Evolutionary conservation across 192 early-diverging fungal species (phyloP).

Genomic region (Tieghemiomyces parasiticus): DNA sequence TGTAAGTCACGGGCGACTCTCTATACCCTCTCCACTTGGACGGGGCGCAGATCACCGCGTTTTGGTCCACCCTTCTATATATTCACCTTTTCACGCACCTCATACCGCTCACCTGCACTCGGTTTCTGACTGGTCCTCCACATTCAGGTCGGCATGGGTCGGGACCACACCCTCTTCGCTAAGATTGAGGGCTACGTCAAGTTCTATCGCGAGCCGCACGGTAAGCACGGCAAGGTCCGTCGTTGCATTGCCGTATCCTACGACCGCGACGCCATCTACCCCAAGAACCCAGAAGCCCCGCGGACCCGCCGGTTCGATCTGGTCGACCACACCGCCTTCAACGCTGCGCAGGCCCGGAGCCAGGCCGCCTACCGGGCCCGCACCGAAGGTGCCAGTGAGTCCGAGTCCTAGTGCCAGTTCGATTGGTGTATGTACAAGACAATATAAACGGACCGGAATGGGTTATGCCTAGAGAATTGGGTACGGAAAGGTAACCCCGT

Average conservation of each 20-base stretch:
- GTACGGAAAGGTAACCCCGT: no score
- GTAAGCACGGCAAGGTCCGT: constrained; percentile 38
- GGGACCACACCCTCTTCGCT: constrained; percentile 65
- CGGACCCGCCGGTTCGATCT: constrained; percentile 52
- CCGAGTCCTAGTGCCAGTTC: not conserved
- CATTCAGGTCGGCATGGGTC: constrained; percentile 53
- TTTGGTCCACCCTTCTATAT: no score
- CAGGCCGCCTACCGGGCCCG: constrained; percentile 7
- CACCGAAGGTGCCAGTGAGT: no score
- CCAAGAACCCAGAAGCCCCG: constrained; percentile 39
- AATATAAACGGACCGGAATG: no score
- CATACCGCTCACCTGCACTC: no score
- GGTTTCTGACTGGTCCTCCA: no score
- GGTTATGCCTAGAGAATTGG: no score
- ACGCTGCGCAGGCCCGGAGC: constrained; percentile 14
- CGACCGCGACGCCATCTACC: constrained; percentile 42
- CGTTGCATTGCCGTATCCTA: constrained; percentile 51
- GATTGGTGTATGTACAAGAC: no score
- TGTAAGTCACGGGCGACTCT: constrained; percentile 29
- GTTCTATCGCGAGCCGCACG: constrained; percentile 45
- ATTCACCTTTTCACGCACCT: no score
- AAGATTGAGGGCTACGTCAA: constrained; percentile 54
- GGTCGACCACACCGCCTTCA: constrained; percentile 33
- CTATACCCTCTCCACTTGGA: no score
- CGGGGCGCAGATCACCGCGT: no score